Conservation (phyloP, 2,329 filamentous ascomycete species). For the Anthostomella pinea region DNA sequence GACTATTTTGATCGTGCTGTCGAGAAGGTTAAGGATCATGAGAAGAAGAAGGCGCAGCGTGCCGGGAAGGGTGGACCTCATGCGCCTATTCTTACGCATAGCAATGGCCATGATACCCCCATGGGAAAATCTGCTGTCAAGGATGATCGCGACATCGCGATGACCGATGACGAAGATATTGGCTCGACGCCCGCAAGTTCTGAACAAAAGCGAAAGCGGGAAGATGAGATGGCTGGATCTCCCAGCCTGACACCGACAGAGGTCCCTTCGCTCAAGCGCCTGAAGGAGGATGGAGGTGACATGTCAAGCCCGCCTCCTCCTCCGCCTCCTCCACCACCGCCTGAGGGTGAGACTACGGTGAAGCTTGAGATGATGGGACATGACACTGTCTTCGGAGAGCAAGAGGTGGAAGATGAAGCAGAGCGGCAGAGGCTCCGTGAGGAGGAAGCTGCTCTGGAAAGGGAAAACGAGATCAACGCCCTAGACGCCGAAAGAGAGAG, state of each 20-base stretch:
- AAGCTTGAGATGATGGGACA: slow-evolving; percentile 40
- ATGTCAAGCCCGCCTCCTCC: slow-evolving; percentile 37
- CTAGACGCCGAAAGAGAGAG: slow-evolving; percentile 34
- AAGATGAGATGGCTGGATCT: slow-evolving; percentile 41
- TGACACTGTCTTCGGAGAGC: slow-evolving; percentile 44
- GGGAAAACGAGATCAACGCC: slow-evolving; percentile 39
- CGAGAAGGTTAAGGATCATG: slow-evolving; percentile 66
- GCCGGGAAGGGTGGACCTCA: slow-evolving; percentile 27
- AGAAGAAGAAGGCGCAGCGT: slow-evolving; percentile 58
- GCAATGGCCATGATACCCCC: slow-evolving; percentile 16
- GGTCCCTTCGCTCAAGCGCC: slow-evolving; percentile 52
- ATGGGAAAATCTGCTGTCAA: slow-evolving; percentile 22
- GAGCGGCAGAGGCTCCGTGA: slow-evolving; percentile 38
- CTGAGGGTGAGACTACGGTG: slow-evolving; percentile 35
- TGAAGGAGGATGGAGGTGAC: slow-evolving; percentile 46
- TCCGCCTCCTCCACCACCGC: slow-evolving; percentile 50
- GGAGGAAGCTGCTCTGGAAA: slow-evolving; percentile 36
- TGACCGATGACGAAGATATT: slow-evolving; percentile 42
- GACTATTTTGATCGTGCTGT: slow-evolving; percentile 87
- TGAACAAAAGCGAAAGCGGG: slow-evolving; percentile 65
- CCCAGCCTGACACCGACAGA: slow-evolving; percentile 51
- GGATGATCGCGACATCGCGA: slow-evolving; percentile 34
- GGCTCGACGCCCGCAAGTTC: slow-evolving; percentile 45
- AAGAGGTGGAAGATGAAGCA: slow-evolving; percentile 55
- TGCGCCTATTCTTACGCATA: slow-evolving; percentile 21